Evolutionary conservation across 495 filamentous ascomycete species (phyloP), one percentile per base, ranked within the genome.

Genomic region (Trichocladium uniseriatum): DNA sequence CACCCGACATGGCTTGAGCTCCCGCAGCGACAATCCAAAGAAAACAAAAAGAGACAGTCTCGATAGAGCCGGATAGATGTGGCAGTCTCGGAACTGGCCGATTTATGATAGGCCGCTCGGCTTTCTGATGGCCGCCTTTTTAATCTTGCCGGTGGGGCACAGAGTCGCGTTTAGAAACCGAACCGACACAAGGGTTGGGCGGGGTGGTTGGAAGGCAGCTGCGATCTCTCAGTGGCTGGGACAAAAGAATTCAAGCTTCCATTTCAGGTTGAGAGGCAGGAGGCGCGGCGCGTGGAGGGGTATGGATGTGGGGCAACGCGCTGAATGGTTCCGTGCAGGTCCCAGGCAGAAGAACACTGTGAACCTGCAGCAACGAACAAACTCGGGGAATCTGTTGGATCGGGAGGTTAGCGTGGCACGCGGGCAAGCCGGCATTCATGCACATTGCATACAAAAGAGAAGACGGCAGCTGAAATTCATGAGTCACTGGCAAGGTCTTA

Each of bases 1-100:
- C 69, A 49, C 56, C 65, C 36, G 69, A 69, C 71, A 73, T 75
- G 57, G 49, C 60, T 49, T 48, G 42, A 19, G 13, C 18, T 5
- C 11, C 13, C 3, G 16, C n/a, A 6, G 6, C 5, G 14, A 15
- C 38, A 38, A 44, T 48, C 49, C 31, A 38, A 49, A 55, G 58
- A 31, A 43, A 56, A 63, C 61, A 43, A 55, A 53, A 57, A 58
- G 54, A 59, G 59, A 56, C 38, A 45, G 43, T 39, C 56, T 57
- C 48, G 49, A 58, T 42, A n/a, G n/a, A 54, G 6, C 19, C 27
- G 16, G 6, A 36, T 10, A 24, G 21, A 20, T 11, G 14, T 19
- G 19, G 18, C 31, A 5, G 37, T 40, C 28, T 27, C 31, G 13
- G 18, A 29, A 20, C 24, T 27, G 0, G 14, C 31, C 13, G 38